These are phyloP conservation scores for Phlebiopsis flavidoalba DNA, from an alignment of 768 basidiomycete genomes.

Conservation along the genomic window DNA sequence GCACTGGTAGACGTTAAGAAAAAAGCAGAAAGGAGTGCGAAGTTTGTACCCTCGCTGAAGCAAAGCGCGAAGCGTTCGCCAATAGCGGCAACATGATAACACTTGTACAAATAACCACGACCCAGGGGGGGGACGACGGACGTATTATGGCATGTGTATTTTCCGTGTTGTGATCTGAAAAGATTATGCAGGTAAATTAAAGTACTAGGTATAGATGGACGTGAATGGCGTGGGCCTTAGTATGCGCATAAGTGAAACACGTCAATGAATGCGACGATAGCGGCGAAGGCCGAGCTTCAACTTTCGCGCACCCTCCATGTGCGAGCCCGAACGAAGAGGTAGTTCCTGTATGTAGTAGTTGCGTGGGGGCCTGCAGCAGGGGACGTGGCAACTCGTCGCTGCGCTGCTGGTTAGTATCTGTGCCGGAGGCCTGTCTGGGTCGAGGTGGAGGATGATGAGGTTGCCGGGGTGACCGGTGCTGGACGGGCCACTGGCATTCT, in stretches of 20 bases:
- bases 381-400: neutral
- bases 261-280: conserved; percentile 7
- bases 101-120: too few species aligned
- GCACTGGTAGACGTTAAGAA: conserved; percentile 61
- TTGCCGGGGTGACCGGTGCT: conserved; percentile 1
- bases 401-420: neutral
- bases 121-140: too few species aligned
- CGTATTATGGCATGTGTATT: too few species aligned
- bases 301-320: neutral
- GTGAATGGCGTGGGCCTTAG: neutral
- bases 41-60: conserved; percentile 54
- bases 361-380: neutral
- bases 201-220: neutral
- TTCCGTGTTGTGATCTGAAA: neutral
- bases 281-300: conserved; percentile 9
- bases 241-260: conserved; percentile 3
- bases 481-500: conserved; percentile 8
- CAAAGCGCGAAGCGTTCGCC: conserved; percentile 33
- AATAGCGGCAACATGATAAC: neutral
- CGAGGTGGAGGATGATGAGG: neutral
- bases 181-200: neutral
- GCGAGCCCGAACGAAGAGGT: neutral
- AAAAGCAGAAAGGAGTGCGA: conserved; percentile 63
- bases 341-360: neutral
- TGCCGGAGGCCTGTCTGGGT: neutral